Percentiles rank a stretch among this genome's conserved stretches.
phyloP scores from a whole-genome alignment of 2,329 filamentous ascomycete genomes.

The Phyllosticta citribraziliensis region DNA sequence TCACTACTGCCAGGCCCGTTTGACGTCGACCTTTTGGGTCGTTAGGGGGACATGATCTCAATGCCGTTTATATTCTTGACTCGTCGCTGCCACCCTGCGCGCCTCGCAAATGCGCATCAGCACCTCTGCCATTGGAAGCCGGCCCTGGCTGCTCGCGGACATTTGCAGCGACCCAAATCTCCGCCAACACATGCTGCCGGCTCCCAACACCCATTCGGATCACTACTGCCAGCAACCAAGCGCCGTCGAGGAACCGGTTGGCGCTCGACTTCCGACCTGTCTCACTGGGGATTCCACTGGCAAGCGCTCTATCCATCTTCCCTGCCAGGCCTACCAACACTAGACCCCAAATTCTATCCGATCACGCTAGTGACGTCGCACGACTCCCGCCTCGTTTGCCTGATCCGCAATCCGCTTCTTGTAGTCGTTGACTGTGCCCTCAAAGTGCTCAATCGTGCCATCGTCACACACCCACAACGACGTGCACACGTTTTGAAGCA shows the following conservation, averaged over 20 bases:
- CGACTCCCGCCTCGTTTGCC: slow-evolving; percentile 80
- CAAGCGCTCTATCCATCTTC: not conserved
- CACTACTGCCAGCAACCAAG: not conserved
- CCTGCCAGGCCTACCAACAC: not conserved
- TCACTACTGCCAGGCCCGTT: not conserved
- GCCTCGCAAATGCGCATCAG: not conserved
- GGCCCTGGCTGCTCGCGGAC: not conserved
- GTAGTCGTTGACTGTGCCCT: slow-evolving; percentile 89
- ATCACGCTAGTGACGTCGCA: slow-evolving; percentile 44
- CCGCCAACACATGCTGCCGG: not conserved
- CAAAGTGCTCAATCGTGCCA: slow-evolving; percentile 91
- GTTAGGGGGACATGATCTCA: not conserved
- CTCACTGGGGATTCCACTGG: not conserved
- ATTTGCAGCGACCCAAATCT: not conserved
- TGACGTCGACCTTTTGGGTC: not conserved
- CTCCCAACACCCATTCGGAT: not conserved
- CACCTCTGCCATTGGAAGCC: not conserved
- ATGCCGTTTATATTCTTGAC: too few relatives aligned
- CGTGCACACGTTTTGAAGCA: slow-evolving; percentile 92
- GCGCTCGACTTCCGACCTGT: not conserved
- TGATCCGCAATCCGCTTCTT: slow-evolving; percentile 93
- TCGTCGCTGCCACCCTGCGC: not conserved
- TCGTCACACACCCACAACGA: slow-evolving; percentile 94
- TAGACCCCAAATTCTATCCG: not conserved
- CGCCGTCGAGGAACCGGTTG: not conserved